These are phyloP conservation scores for Mortierella claussenii DNA, from an alignment of 192 early-diverging fungal species.

Conservation along the genomic window DNA sequence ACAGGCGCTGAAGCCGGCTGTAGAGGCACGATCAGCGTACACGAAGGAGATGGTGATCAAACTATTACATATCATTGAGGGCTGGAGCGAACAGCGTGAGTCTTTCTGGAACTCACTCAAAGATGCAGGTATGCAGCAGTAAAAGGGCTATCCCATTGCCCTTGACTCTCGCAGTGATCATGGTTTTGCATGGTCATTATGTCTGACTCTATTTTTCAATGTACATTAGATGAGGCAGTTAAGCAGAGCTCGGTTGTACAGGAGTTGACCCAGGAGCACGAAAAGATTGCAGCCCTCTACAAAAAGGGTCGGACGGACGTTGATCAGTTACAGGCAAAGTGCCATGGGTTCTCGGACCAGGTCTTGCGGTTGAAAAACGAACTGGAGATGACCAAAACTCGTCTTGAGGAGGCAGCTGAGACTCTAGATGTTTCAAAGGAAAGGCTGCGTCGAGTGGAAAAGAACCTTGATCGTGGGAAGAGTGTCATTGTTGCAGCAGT, in stretches of 20 bases:
- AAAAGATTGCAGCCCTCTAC: slow-evolving; percentile 25
- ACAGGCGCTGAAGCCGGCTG: slow-evolving; percentile 13
- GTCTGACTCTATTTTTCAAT: neutral
- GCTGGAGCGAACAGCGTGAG: slow-evolving; percentile 32
- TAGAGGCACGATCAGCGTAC: slow-evolving; percentile 25
- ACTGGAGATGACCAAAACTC: slow-evolving; percentile 32
- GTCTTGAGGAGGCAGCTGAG: slow-evolving; percentile 33
- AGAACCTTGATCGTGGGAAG: slow-evolving; percentile 41
- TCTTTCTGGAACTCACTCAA: slow-evolving; percentile 26
- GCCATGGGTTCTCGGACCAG: slow-evolving; percentile 38
- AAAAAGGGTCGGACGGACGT: slow-evolving; percentile 23
- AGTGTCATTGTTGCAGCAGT: slow-evolving; percentile 35
- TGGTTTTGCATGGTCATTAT: neutral
- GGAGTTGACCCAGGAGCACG: slow-evolving; percentile 19
- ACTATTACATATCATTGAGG: slow-evolving; percentile 29
- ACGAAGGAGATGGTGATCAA: slow-evolving; percentile 43
- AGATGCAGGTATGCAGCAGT: slow-evolving; percentile 37
- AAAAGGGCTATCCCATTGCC: too few relatives aligned
- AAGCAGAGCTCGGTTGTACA: slow-evolving; percentile 24
- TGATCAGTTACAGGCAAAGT: slow-evolving; percentile 34
- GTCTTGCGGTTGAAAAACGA: slow-evolving; percentile 28
- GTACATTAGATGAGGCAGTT: slow-evolving; percentile 22
- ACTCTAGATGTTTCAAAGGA: slow-evolving; percentile 32
- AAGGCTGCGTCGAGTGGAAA: slow-evolving; percentile 23
- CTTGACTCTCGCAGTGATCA: too few relatives aligned